Evolutionary conservation across 2,329 filamentous ascomycete species (phyloP).

Genomic region (Magnaporthiopsis poae): DNA sequence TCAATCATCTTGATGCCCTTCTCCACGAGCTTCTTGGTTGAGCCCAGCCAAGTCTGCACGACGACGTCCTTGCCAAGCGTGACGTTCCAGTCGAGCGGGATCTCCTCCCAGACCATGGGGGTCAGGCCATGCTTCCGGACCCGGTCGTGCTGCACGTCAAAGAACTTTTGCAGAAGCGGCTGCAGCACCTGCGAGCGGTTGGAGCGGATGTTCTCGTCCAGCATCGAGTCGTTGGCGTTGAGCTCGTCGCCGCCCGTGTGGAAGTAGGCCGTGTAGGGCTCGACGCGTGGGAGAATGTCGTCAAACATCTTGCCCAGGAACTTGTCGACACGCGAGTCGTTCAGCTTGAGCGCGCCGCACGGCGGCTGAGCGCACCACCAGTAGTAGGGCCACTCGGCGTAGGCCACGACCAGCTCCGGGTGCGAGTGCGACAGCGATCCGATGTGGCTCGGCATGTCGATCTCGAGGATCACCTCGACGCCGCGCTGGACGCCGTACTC

Average conservation of each 20-base stretch:
- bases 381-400: slow-evolving; percentile 45
- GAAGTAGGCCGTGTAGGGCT: slow-evolving; percentile 63
- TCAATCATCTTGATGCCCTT: slow-evolving; percentile 62
- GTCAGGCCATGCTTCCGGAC: slow-evolving; percentile 54
- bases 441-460: slow-evolving; percentile 74
- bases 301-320: slow-evolving; percentile 64
- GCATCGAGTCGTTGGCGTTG: slow-evolving; percentile 61
- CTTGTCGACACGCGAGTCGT: slow-evolving; percentile 56
- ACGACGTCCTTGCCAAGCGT: slow-evolving; percentile 61
- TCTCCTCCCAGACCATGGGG: slow-evolving; percentile 83
- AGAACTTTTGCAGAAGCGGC: slow-evolving; percentile 68
- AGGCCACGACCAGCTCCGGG: slow-evolving; percentile 63
- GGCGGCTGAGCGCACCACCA: slow-evolving; percentile 54
- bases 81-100: slow-evolving; percentile 68
- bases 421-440: slow-evolving; percentile 55
- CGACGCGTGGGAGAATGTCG: slow-evolving; percentile 66
- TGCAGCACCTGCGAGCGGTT: slow-evolving; percentile 55
- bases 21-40: slow-evolving; percentile 49
- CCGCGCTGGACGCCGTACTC: slow-evolving; percentile 59
- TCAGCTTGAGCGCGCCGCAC: slow-evolving; percentile 65
- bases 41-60: slow-evolving; percentile 69
- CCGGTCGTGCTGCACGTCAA: slow-evolving; percentile 59
- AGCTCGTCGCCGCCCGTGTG: slow-evolving; percentile 85
- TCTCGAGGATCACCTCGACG: slow-evolving; percentile 63
- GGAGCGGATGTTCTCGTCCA: slow-evolving; percentile 63